Conservation (phyloP, 1,284 basidiomycete species). For the Exsudoporus floridanus region DNA sequence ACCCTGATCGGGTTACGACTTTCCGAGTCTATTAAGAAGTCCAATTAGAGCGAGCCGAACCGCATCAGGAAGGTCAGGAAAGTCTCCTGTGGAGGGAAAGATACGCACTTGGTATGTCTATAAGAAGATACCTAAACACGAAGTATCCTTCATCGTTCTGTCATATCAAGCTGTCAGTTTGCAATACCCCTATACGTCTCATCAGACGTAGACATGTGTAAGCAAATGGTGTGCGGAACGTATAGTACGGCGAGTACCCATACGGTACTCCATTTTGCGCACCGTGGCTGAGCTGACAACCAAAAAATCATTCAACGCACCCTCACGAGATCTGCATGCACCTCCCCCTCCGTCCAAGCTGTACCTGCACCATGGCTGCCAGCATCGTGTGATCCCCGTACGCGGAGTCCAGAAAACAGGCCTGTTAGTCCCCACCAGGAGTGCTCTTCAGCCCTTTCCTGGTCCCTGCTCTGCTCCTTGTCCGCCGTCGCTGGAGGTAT, state of each 20-base stretch:
- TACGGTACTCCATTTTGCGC: slow-evolving; percentile 1
- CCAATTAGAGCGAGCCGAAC: slow-evolving; percentile 2
- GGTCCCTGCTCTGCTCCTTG: slow-evolving; percentile 32
- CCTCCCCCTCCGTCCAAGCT: slow-evolving; percentile 71
- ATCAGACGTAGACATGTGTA: slow-evolving; percentile 2
- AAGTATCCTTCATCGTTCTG: slow-evolving; percentile 77
- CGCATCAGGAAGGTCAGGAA: slow-evolving; percentile 6
- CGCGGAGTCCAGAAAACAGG: slow-evolving; percentile 66
- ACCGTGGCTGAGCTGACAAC: neutral
- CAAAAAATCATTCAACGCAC: slow-evolving; percentile 41
- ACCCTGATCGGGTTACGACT: slow-evolving; percentile 61
- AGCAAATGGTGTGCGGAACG: neutral
- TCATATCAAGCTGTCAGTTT: slow-evolving; percentile 15
- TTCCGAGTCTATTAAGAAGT: slow-evolving; percentile 53
- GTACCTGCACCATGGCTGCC: slow-evolving; percentile 37
- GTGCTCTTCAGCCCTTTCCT: slow-evolving; percentile 39
- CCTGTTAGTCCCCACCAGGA: slow-evolving; percentile 59
- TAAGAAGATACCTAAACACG: slow-evolving; percentile 71
- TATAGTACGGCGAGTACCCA: slow-evolving; percentile 1
- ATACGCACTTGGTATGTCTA: slow-evolving; percentile 75
- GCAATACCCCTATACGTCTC: slow-evolving; percentile 3
- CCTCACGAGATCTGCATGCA: slow-evolving; percentile 73
- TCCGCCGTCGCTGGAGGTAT: slow-evolving; percentile 25
- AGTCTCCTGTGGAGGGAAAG: neutral
- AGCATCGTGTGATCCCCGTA: slow-evolving; percentile 39